These are phyloP conservation scores for Cymbidium sinense DNA, from an alignment of 106 monocot species.

Conservation along the genomic window DNA sequence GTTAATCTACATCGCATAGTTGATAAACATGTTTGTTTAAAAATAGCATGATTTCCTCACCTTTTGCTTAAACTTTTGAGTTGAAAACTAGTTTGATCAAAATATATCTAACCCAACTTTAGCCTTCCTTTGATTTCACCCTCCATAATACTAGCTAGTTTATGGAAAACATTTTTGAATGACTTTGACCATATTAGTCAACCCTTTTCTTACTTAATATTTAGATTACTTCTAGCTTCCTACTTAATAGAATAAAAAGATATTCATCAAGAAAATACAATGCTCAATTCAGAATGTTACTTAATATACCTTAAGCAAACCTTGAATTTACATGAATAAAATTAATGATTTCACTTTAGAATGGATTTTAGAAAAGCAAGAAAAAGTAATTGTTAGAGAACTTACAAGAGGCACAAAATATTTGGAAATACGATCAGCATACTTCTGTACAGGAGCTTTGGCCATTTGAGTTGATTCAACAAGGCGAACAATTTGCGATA, in stretches of 20 bases:
- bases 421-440: slow-evolving; percentile 86
- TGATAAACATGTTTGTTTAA: neutral
- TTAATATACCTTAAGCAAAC: neutral
- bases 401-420: slow-evolving; percentile 85
- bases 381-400: neutral
- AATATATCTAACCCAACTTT: neutral
- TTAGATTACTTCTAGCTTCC: neutral
- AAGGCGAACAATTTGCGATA: slow-evolving; percentile 78
- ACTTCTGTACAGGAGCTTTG: slow-evolving; percentile 90
- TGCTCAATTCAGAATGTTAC: neutral
- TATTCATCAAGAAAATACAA: neutral
- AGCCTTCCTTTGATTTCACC: neutral
- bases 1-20: neutral
- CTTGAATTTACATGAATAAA: neutral
- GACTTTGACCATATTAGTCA: neutral
- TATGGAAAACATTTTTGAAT: neutral
- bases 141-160: neutral
- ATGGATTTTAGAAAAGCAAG: neutral
- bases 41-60: neutral
- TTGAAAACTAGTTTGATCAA: neutral
- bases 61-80: neutral
- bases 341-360: neutral
- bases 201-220: neutral
- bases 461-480: slow-evolving; percentile 94
- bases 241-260: neutral